Base-by-base conservation (phyloP, 495 filamentous ascomycete genomes). In the Penicillium steckii region DNA sequence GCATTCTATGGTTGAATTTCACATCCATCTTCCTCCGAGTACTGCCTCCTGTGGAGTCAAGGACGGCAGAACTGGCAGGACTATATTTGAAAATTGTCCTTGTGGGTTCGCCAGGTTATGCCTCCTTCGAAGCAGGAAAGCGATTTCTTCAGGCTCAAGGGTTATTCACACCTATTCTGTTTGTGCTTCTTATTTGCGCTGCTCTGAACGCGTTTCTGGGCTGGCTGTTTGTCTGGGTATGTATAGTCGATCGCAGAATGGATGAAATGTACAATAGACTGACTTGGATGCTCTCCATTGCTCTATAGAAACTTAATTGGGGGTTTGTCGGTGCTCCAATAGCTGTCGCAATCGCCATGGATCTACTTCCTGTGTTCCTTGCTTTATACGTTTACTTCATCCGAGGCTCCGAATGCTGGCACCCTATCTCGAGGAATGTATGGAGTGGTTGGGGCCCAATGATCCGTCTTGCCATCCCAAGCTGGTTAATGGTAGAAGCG, bases 141-240 rank as follows among this genome's bases (percentile, higher is more conserved):
- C 75, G 87, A 24, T 90, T 85, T 58, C 70, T 87, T 13, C 86
- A 89, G 65, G 84, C 87, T 1, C 87, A 90, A 56, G 87, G 87
- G 2, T 58, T 86, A 2, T 90, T 90, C 57, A 67, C 75, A 23
- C 86, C 85, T 8, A 88, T 81, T 8, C 82, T 85, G 13, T 85
- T 82, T 48, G 82, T 85, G 12, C 65, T 90, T 18, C 58, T 90
- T 8, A 71, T 89, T 43, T 81, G 79, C 29, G 84, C 87, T 10
- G 85, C 86, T 2, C 50, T 87, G 15, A 90, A 89, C 53, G 77
- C 81, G 1, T 67, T 86, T 10, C 61, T 87, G 65, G 87, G 87
- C 62, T 90, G 81, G 70, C 55, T 86, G 6, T 77, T 90, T 38
- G 86, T 90, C 9, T 88, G 83, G 85, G 76, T 73, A 48, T 24